phyloP scores from a whole-genome alignment of 306 rosid species.

The Casuarina equisetifolia region DNA sequence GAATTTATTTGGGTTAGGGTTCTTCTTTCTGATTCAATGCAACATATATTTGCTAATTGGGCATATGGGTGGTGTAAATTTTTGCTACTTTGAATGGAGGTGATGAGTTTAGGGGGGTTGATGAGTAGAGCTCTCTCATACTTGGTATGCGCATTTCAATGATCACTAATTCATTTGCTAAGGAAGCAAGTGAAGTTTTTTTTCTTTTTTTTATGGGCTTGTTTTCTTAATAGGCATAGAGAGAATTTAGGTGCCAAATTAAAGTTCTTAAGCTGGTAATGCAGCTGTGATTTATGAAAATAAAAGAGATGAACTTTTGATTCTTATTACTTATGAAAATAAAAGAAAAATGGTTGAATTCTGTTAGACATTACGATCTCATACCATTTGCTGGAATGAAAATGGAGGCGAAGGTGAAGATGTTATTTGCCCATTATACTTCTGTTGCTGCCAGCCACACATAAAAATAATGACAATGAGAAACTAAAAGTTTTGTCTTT shows the following conservation, averaged over 20 bases:
- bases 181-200: background rate
- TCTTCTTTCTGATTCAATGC: too few species aligned
- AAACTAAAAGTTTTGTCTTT: background rate
- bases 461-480: background rate
- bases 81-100: background rate
- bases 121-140: background rate
- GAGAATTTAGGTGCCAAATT: background rate
- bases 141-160: background rate
- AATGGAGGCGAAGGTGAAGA: background rate
- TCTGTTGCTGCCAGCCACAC: background rate
- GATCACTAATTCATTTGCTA: background rate
- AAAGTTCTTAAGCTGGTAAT: background rate
- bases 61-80: background rate
- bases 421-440: background rate
- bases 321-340: background rate
- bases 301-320: background rate
- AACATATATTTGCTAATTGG: background rate
- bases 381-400: background rate
- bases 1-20: too few species aligned
- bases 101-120: background rate
- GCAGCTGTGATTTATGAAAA: background rate
- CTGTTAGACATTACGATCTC: background rate
- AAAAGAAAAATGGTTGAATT: background rate
- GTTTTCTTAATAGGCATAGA: background rate
- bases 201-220: background rate